phyloP scores from a whole-genome alignment of 257 asterid genomes.

The Nicotiana obtusifolia region DNA sequence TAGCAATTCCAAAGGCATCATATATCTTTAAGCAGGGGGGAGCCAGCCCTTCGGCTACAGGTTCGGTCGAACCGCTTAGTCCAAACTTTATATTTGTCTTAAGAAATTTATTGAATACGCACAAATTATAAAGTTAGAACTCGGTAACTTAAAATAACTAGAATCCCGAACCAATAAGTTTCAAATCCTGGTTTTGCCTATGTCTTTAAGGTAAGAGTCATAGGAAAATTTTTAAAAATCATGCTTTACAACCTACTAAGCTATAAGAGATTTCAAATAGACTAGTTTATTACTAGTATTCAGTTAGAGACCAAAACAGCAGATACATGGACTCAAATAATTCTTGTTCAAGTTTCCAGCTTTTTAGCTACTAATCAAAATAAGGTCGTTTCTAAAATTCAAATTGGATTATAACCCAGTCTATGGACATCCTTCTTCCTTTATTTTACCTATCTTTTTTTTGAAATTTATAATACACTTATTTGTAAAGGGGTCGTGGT shows the following conservation, averaged over 20 bases:
- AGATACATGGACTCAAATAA: not conserved
- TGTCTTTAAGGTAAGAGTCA: not conserved
- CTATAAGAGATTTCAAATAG: not conserved
- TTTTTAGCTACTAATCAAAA: not conserved
- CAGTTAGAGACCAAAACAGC: not conserved
- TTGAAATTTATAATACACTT: not conserved
- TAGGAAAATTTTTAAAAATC: not conserved
- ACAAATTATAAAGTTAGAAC: no score
- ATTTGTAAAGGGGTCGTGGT: no score
- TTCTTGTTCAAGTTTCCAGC: not conserved
- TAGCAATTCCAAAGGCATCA: not conserved
- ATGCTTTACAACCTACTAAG: not conserved
- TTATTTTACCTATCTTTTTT: no score
- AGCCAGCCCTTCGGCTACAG: no score
- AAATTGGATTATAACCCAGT: not conserved
- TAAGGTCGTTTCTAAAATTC: not conserved
- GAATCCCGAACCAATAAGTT: no score
- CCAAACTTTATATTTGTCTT: no score
- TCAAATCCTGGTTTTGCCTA: no score
- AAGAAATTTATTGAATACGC: no score
- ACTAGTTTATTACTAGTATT: not conserved
- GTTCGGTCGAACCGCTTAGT: no score
- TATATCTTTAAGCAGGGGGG: not conserved
- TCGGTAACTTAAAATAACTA: no score
- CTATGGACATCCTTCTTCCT: not conserved